A percentile compares a stretch with the other conserved stretches of the same genome.
phyloP scores from a whole-genome alignment of 2,329 filamentous ascomycete genomes.

The Zymoseptoria tritici region DNA sequence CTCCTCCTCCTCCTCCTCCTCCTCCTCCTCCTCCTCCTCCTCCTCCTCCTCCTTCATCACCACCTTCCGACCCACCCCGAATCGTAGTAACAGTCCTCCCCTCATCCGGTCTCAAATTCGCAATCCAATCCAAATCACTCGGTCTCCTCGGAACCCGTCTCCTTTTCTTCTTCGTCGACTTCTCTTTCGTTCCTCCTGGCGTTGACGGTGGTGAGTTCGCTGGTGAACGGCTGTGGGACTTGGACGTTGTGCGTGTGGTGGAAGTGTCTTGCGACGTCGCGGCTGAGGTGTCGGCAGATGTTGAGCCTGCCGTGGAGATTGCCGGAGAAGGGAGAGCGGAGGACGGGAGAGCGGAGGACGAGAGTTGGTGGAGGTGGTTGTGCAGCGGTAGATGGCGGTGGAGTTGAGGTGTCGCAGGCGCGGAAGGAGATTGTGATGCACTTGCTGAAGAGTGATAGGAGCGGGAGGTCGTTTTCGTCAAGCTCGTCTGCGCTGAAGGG shows the following conservation, averaged over 20 bases:
- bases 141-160: neutral
- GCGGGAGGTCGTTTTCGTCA: slow-evolving; percentile 1
- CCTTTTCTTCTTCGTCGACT: neutral
- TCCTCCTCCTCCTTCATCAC: neutral
- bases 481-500: neutral
- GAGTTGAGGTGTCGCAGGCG: neutral
- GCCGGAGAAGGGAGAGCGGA: neutral
- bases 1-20: neutral
- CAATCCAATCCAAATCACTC: slow-evolving; percentile 5
- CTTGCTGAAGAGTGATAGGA: neutral
- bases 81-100: slow-evolving; percentile 8
- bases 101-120: slow-evolving; percentile 7
- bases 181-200: neutral
- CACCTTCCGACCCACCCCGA: too few relatives aligned
- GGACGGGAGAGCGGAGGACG: neutral
- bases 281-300: neutral
- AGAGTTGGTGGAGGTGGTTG: neutral
- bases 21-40: too few relatives aligned
- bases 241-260: neutral
- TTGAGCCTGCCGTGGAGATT: neutral
- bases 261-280: neutral
- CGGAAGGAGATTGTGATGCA: neutral
- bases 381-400: neutral
- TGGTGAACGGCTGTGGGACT: neutral
- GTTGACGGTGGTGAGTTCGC: neutral